Evolutionary conservation across 371 early-diverging fungal genomes (phyloP).

Genomic region (Mortierella sp.): DNA sequence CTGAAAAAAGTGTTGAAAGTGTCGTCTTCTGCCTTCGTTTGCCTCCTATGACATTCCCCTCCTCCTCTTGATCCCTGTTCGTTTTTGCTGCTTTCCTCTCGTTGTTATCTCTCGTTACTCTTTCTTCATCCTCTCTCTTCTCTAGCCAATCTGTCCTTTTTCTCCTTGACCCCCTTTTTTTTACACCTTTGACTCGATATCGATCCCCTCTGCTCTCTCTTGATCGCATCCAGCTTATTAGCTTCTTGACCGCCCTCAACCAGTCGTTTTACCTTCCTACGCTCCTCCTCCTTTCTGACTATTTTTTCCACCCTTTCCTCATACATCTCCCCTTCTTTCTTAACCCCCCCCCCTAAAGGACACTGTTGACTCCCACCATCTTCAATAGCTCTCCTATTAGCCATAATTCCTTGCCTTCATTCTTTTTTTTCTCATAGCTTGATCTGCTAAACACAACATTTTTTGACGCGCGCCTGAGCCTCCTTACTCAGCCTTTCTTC

Average conservation of each 20-base stretch:
- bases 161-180: not conserved
- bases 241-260: not conserved
- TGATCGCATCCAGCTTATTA: not conserved
- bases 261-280: not conserved
- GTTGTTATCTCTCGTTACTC: not conserved
- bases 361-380: not conserved
- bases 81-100: not conserved
- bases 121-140: not conserved
- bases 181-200: not conserved
- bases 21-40: too few relatives aligned
- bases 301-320: constrained; percentile 3
- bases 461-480: not conserved
- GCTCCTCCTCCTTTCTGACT: constrained; percentile 1
- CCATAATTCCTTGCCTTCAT: not conserved
- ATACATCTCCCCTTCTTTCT: not conserved
- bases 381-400: not conserved
- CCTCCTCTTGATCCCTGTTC: not conserved
- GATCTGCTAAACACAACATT: not conserved
- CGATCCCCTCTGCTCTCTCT: not conserved
- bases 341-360: not conserved
- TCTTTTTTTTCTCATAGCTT: not conserved
- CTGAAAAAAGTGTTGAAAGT: not conserved
- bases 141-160: not conserved
- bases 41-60: not conserved
- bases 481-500: not conserved